Evolutionary conservation across 345 rosid species (phyloP), one percentile per base, ranked within the genome.

Genomic region (Dipteronia sinensis): DNA sequence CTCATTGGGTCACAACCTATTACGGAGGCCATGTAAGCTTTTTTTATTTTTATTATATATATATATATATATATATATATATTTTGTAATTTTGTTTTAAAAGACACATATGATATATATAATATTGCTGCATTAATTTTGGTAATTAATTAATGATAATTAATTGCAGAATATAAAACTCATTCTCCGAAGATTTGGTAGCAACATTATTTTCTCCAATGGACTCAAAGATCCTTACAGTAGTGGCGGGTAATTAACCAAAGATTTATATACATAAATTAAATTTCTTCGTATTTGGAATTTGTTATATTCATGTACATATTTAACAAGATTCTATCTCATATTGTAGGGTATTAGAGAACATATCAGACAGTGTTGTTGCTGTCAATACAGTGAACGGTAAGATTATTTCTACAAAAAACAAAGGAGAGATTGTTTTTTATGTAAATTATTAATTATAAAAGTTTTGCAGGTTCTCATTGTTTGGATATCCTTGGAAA

Each of bases 1-100:
- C 88, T 29, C 88, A 86, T 22, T 87, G 94, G 90, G 72, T 85
- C 71, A 84, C 94, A 11, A 71, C 92, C 3, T 86, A 88, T 25
- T 88, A 80, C 0, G 90, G 89, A 62, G 90, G 89, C 55, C 79
- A 84, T 76, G 94, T 88, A 80, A 42, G 10, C 46, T 42, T 7
- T 6, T 42, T 42, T 1, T 42, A 6, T 7, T 42, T 42, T n/a
- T n/a, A n/a, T n/a, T n/a, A n/a, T n/a, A n/a, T n/a, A n/a, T n/a
- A n/a, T n/a, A n/a, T n/a, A n/a, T n/a, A 27, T 27, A 27, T 27
- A 27, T 27, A 27, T 27, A 27, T 27, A 27, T 27, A 27, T 27
- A 0, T 17, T 66, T 29, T 34, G 49, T 42, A 34, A 34, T 3
- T 42, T 42, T 42, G 9, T 42, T 42, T 42, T 8, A 42, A 8